Evolutionary conservation across 176 grass and related monocot species (phyloP).

Genomic region (Phoenix roebelenii): DNA sequence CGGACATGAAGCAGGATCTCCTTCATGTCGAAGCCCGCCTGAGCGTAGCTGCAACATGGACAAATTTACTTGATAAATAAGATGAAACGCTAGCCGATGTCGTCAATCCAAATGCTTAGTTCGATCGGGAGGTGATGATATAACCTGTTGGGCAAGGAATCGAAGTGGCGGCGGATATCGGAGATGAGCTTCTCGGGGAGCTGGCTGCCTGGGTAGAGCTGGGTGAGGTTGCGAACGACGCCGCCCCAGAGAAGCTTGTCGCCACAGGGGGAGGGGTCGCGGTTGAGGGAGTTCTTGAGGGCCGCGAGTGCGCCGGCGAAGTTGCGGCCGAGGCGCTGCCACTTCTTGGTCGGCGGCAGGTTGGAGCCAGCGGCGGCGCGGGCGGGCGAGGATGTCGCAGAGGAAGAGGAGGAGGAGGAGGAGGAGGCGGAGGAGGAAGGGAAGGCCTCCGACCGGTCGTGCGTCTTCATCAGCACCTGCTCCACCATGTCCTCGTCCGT

Average conservation of each 20-base stretch:
- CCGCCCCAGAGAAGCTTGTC: slow-evolving; percentile 31
- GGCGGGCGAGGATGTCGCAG: slow-evolving; percentile 2
- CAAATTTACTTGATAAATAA: too few relatives aligned
- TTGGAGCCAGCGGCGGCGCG: slow-evolving; percentile 10
- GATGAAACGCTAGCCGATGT: too few relatives aligned
- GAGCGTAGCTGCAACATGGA: slow-evolving; percentile 52
- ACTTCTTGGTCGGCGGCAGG: slow-evolving; percentile 51
- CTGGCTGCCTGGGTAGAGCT: slow-evolving; percentile 66
- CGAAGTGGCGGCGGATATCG: slow-evolving; percentile 88
- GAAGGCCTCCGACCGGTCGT: slow-evolving; percentile 65
- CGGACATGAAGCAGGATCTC: slow-evolving; percentile 79
- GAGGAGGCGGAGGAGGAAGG: slow-evolving; percentile 42
- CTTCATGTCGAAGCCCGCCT: slow-evolving; percentile 97
- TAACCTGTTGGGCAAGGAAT: slow-evolving; percentile 84
- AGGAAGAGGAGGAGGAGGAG: slow-evolving; percentile 24
- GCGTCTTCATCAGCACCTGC: slow-evolving; percentile 91
- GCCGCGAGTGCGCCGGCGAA: slow-evolving; percentile 84
- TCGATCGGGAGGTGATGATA: slow-evolving; percentile 3
- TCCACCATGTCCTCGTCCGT: slow-evolving; percentile 98
- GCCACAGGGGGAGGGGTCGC: slow-evolving; percentile 45
- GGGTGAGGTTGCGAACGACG: slow-evolving; percentile 48
- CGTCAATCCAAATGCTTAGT: too few relatives aligned
- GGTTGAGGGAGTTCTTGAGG: slow-evolving; percentile 79
- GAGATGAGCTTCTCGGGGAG: slow-evolving; percentile 83
- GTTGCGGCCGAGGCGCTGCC: slow-evolving; percentile 84